Percentiles rank a stretch among this genome's conserved stretches.
These are phyloP conservation scores for Rhodotorula sp. DNA, from an alignment of 1,284 basidiomycete species.

Conservation along the genomic window DNA sequence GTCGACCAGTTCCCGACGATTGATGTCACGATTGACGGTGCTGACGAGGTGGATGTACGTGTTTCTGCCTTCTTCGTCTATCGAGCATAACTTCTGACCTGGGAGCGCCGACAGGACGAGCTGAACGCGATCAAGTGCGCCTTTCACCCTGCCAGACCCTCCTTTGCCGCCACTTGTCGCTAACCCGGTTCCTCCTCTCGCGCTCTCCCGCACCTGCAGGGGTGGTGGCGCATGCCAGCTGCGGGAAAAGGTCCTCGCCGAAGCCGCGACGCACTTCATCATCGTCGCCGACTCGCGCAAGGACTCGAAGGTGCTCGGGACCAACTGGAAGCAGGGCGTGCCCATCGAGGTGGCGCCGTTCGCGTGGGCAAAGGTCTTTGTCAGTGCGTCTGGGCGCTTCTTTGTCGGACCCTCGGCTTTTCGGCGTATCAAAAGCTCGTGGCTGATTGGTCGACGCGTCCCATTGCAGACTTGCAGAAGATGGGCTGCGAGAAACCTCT, in stretches of 20 bases:
- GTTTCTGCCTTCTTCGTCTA: background rate
- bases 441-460: too few species aligned
- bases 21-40: constrained; percentile 95
- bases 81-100: background rate
- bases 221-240: constrained; percentile 97
- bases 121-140: constrained; percentile 84
- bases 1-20: constrained; percentile 79
- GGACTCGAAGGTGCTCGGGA: constrained; percentile 75
- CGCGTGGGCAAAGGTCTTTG: constrained; percentile 75
- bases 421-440: background rate
- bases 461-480: constrained; percentile 57
- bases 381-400: constrained; percentile 29
- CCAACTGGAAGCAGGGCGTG: constrained; percentile 80
- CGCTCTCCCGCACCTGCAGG: constrained; percentile 24
- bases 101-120: constrained; percentile 49
- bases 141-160: background rate
- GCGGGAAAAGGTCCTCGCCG: constrained; percentile 91
- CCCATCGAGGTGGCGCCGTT: constrained; percentile 97
- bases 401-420: background rate
- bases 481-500: constrained; percentile 59
- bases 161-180: background rate
- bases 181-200: background rate
- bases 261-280: constrained; percentile 90
- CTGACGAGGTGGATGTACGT: constrained; percentile 76
- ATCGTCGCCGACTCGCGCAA: constrained; percentile 96